phyloP scores from a whole-genome alignment of 2,329 filamentous ascomycete genomes.

The Aureobasidium sp. region DNA sequence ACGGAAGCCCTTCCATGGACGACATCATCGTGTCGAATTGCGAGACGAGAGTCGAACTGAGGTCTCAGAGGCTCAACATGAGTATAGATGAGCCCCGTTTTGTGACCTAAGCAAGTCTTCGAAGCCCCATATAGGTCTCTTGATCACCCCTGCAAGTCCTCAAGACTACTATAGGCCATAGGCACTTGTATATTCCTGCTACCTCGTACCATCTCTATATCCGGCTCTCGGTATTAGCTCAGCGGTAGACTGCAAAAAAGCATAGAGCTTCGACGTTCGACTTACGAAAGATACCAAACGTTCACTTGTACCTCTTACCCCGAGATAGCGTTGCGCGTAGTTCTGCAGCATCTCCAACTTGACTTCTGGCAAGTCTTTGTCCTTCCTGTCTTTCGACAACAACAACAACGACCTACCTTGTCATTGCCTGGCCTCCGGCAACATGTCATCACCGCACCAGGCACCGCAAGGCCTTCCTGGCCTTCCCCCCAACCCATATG shows the following conservation, averaged over 20 bases:
- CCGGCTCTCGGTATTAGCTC: not conserved
- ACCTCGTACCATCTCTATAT: not conserved
- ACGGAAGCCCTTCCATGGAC: not conserved
- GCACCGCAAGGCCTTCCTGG: not conserved
- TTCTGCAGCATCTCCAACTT: not conserved
- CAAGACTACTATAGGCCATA: not conserved
- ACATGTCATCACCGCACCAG: not conserved
- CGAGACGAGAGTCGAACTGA: not conserved
- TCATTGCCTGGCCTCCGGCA: not conserved
- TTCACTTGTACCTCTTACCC: not conserved
- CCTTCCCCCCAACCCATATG: not conserved
- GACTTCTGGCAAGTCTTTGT: not conserved
- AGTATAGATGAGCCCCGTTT: not conserved
- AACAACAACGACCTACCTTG: not conserved
- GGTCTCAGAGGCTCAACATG: not conserved
- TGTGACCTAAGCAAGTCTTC: not conserved
- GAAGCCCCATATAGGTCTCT: not conserved
- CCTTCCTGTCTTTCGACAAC: not conserved
- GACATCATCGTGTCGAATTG: not conserved
- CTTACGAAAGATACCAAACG: not conserved
- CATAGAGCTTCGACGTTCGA: not conserved
- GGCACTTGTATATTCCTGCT: not conserved
- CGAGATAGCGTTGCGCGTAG: not conserved
- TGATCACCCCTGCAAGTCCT: not conserved
- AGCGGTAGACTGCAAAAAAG: not conserved